Percentiles rank a stretch among this genome's conserved stretches.
These are phyloP conservation scores for Moesziomyces antarcticus DNA, from an alignment of 1,284 basidiomycete species.

Conservation along the genomic window DNA sequence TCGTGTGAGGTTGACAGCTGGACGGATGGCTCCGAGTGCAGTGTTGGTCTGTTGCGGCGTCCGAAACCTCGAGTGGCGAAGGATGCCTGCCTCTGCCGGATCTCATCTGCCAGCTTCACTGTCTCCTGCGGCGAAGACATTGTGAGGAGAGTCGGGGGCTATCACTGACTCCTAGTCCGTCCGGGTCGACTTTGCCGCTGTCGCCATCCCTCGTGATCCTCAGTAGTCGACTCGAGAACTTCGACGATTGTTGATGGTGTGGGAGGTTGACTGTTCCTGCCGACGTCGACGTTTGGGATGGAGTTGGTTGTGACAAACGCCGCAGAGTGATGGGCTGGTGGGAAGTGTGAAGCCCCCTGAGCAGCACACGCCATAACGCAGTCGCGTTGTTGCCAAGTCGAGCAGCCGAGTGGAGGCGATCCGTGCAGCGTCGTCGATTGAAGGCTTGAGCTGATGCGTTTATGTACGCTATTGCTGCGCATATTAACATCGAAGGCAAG, in stretches of 20 bases:
- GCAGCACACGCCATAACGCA: neutral
- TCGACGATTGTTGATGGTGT: no score
- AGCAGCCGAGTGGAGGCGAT: conserved; percentile 16
- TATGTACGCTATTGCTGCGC: neutral
- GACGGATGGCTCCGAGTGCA: conserved; percentile 12
- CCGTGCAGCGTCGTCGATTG: conserved; percentile 14
- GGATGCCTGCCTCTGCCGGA: conserved; percentile 39
- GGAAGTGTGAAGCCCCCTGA: no score
- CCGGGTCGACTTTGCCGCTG: neutral
- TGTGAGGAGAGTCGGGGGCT: neutral
- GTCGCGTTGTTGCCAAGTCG: neutral
- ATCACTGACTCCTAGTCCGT: neutral
- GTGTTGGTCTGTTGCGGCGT: conserved; percentile 25
- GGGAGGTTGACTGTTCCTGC: no score
- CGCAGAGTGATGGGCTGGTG: conserved; percentile 1
- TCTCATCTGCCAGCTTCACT: conserved; percentile 38
- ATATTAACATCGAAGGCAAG: conserved; percentile 12
- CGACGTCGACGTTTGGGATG: no score
- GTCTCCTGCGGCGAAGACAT: conserved; percentile 50
- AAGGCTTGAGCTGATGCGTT: no score
- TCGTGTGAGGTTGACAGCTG: conserved; percentile 2
- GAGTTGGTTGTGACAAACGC: neutral
- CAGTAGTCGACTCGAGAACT: no score
- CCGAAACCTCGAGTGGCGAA: conserved; percentile 39
- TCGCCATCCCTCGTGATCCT: neutral